Evolutionary conservation across 2,329 filamentous ascomycete species (phyloP), one percentile per base, ranked within the genome.

Genomic region (Elsinoe perseae): DNA sequence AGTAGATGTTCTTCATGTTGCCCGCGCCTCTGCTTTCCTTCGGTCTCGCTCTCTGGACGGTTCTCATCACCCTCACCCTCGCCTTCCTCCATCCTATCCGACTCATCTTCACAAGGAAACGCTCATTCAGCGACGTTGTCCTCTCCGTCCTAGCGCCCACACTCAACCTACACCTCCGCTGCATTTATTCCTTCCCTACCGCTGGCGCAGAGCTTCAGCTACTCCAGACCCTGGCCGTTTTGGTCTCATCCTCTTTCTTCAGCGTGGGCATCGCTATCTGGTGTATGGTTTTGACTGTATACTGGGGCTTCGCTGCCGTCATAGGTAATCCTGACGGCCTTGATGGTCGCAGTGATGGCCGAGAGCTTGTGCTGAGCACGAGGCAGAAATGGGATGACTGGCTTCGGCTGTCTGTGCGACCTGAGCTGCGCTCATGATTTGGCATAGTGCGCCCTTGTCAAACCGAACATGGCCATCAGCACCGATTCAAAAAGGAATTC

Each of bases 281-380:
- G 1, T 75, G 77, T 4, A 84, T 81, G 81, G 77, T 79, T 0
- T 75, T 80, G 0, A 81, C 79, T 1, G 77, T 74, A 18, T 85
- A 84, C 69, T 84, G 81, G 82, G 69, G 82, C 53, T 82, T 81
- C 63, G 75, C 79, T 21, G 76, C 76, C 63, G 78, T 84, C 9
- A 70, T 85, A 50, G 82, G 82, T 3, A 82, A 84, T 66, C 82
- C 82, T 27, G 80, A 81, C 56, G 76, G 78, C 23, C 73, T 72
- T 58, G 79, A 80, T 62, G 74, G 74, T 58, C 76, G 77, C 60
- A 82, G 84, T 59, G 82, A 85, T 61, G 82, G 82, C 10, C 73
- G 77, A 54, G 79, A 80, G 20, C 78, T 80, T 10, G 80, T 84
- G 3, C 68, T 85, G 2, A 76, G 75, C 2, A 75, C 84, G 28